phyloP scores from a whole-genome alignment of 2,329 filamentous ascomycete genomes.

The Aspergillus proliferans region DNA sequence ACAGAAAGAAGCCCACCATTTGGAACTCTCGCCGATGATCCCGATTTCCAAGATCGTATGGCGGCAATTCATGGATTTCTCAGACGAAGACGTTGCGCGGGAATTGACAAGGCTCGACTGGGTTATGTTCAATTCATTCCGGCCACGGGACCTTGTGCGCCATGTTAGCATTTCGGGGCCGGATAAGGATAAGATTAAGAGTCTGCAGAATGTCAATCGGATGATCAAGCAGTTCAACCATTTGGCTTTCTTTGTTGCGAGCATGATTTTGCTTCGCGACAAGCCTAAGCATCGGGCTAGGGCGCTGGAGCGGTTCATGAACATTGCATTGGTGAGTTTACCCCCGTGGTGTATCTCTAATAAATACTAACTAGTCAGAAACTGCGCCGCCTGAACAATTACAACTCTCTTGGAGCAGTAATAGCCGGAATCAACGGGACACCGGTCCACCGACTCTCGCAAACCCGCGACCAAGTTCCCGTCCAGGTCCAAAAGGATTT shows the following conservation, averaged over 20 bases:
- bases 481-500: slow-evolving; percentile 72
- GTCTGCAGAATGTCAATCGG: slow-evolving; percentile 78
- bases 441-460: slow-evolving; percentile 72
- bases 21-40: slow-evolving; percentile 64
- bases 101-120: slow-evolving; percentile 95
- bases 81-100: slow-evolving; percentile 77
- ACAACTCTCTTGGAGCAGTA: slow-evolving; percentile 90
- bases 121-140: slow-evolving; percentile 95
- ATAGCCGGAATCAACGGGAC: slow-evolving; percentile 87
- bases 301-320: slow-evolving; percentile 94
- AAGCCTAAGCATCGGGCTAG: slow-evolving; percentile 91
- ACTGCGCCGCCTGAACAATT: slow-evolving; percentile 88
- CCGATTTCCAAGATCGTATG: slow-evolving; percentile 80
- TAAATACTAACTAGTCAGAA: slow-evolving; percentile 44
- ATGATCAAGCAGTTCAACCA: slow-evolving; percentile 94
- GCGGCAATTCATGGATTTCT: slow-evolving; percentile 80
- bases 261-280: slow-evolving; percentile 80
- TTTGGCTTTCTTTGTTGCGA: slow-evolving; percentile 72
- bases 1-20: slow-evolving; percentile 65
- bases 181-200: slow-evolving; percentile 54
- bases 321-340: slow-evolving; percentile 56
- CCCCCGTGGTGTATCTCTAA: background rate
- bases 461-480: slow-evolving; percentile 71
- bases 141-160: slow-evolving; percentile 84
- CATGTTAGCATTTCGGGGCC: slow-evolving; percentile 68